Percentiles rank a stretch among this genome's conserved stretches.
Conservation (phyloP, 345 rosid genomes). For the Nasturtium officinale region DNA sequence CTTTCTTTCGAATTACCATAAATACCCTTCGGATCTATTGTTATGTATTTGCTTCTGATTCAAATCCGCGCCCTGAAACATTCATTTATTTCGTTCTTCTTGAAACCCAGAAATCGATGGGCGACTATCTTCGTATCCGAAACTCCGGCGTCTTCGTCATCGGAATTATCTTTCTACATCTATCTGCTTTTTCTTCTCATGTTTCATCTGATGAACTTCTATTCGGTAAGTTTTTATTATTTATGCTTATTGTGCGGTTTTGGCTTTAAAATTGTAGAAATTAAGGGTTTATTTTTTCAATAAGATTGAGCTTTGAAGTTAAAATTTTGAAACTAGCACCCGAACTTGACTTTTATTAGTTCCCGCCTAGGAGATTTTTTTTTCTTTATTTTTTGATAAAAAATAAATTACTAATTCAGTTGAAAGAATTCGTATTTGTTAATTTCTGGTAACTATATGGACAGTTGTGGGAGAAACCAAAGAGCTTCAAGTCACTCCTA, state of each 20-base stretch:
- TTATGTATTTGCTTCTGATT: slow-evolving; percentile 28
- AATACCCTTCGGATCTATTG: slow-evolving; percentile 36
- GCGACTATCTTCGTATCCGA: slow-evolving; percentile 32
- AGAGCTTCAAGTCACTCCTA: slow-evolving; percentile 54
- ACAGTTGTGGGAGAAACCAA: slow-evolving; percentile 61
- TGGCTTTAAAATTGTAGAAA: slow-evolving; percentile 1
- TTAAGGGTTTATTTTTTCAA: slow-evolving; percentile 46
- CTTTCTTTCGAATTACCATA: slow-evolving; percentile 22
- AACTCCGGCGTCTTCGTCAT: slow-evolving; percentile 39
- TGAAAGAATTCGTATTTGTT: background rate
- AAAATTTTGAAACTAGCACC: background rate
- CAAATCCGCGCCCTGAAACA: slow-evolving; percentile 42
- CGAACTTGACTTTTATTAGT: background rate
- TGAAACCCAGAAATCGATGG: slow-evolving; percentile 48
- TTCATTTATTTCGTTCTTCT: background rate
- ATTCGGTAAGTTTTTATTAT: slow-evolving; percentile 47
- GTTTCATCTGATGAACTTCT: slow-evolving; percentile 44
- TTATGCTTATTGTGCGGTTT: background rate
- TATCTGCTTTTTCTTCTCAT: slow-evolving; percentile 30
- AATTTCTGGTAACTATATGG: background rate
- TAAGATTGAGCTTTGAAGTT: background rate
- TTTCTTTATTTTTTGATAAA: no score
- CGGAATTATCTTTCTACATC: slow-evolving; percentile 39
- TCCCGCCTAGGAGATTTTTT: background rate
- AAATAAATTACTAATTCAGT: background rate